Percentiles rank a stretch among this genome's conserved stretches.
phyloP scores from a whole-genome alignment of 208 protist genomes.

The Acanthamoeba triangularis region DNA sequence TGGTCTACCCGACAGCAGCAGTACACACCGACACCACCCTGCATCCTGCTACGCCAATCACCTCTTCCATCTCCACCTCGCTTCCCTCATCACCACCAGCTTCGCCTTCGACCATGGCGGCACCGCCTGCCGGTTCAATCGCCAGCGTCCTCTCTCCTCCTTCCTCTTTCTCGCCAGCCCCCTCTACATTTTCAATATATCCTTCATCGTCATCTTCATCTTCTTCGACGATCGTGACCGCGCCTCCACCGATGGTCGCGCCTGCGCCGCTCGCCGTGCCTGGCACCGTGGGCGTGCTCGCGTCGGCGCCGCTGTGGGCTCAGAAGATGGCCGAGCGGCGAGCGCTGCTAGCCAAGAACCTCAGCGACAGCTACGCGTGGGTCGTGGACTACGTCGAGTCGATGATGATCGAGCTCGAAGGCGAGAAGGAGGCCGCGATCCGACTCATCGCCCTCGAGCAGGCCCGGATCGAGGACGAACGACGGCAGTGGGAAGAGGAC shows the following conservation, averaged over 20 bases:
- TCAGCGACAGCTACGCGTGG: neutral
- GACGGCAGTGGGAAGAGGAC: constrained; percentile 7
- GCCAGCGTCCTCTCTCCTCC: neutral
- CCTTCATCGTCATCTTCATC: neutral
- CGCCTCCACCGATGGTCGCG: neutral
- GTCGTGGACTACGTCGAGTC: constrained; percentile 13
- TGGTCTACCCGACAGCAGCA: neutral
- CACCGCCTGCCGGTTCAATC: no score
- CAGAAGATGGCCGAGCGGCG: constrained; percentile 29
- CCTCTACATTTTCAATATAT: neutral
- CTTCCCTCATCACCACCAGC: neutral
- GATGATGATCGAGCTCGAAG: constrained; percentile 50
- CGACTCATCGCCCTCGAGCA: neutral
- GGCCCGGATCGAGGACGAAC: neutral
- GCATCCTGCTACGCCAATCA: neutral
- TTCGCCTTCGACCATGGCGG: neutral
- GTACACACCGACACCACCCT: neutral
- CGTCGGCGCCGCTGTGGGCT: neutral
- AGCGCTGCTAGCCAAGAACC: constrained; percentile 11
- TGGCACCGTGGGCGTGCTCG: neutral
- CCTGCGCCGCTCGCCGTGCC: neutral
- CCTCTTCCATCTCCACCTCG: neutral
- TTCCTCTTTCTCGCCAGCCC: neutral
- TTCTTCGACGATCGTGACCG: neutral
- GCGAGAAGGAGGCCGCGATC: neutral